Evolutionary conservation across 2,329 filamentous ascomycete species (phyloP), one percentile per base, ranked within the genome.

Genomic region (Phialophora expanda): DNA sequence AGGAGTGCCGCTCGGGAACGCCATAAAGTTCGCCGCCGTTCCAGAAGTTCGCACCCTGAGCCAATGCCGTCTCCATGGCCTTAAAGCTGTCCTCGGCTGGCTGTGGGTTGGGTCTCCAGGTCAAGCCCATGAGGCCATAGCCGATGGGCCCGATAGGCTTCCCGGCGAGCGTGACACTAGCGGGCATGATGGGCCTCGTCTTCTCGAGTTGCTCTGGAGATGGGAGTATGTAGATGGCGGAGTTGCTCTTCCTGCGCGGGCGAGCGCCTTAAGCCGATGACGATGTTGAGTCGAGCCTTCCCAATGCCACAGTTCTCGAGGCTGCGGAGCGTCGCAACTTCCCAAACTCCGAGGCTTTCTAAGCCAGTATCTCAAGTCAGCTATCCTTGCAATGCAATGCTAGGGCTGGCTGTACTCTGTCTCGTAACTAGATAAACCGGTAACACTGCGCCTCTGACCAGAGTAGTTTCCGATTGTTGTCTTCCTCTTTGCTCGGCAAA

Each of bases 1-100:
- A 76, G 1, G 83, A 86, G 77, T 89, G 88, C 72, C 81, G 81
- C 22, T 85, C 79, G 0, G 83, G 74, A 0, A 75, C 82, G 0
- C 88, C 88, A 77, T 91, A 91, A 73, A 90, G 84, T 73, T 89
- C 86, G 68, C 82, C 87, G 44, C 81, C 87, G 71, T 89, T 89
- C 86, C 87, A 90, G 72, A 83, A 79, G 66, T 81, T 81, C 59
- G 80, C 77, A 34, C 81, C 80, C 1, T 76, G 72, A 26, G 77
- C 75, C 26, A 88, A 74, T 5, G 86, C 79, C 20, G 84, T 80
- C 70, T 84, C 83, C 76, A 90, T 80, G 11, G 85, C 83, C 51
- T 82, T 82, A 67, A 88, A 82, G 62, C 72, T 75, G 51, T 74
- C 72, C 22, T 74, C 73, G 6, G 73, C 66, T 2, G 74, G 55